Evolutionary conservation across 129 eudicot species (phyloP).

Genomic region (Erigeron canadensis): DNA sequence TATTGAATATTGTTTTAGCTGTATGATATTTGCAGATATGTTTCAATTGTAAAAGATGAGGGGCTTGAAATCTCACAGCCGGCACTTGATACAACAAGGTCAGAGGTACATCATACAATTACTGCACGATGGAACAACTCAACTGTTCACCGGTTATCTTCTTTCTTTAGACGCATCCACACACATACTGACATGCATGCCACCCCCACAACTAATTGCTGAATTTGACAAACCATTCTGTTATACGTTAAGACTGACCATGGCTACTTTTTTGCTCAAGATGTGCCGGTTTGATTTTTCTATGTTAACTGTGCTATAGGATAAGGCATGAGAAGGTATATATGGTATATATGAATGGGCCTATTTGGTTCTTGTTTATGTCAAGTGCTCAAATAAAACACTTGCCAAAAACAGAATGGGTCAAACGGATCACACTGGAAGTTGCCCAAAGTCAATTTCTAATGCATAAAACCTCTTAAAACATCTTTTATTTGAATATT

Average conservation of each 20-base stretch:
- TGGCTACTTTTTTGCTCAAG: neutral
- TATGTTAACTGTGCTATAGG: too few species aligned
- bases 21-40: conserved; percentile 45
- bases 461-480: too few species aligned
- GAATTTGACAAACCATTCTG: neutral
- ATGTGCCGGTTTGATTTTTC: neutral
- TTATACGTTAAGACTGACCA: neutral
- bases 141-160: conserved; percentile 61
- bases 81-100: conserved; percentile 58
- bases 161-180: neutral
- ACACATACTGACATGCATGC: neutral
- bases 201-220: neutral
- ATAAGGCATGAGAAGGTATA: too few species aligned
- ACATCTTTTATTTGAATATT: too few species aligned
- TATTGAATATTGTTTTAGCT: conserved; percentile 23
- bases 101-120: conserved; percentile 81
- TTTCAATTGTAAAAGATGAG: conserved; percentile 66
- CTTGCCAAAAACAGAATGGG: too few species aligned
- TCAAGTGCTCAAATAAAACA: too few species aligned
- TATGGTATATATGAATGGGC: too few species aligned
- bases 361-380: too few species aligned
- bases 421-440: too few species aligned
- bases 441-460: too few species aligned
- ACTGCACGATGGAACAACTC: conserved; percentile 60
- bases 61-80: conserved; percentile 94